Evolutionary conservation across 2,329 filamentous ascomycete species (phyloP).

Genomic region (Aspergillus fumigatus): DNA sequence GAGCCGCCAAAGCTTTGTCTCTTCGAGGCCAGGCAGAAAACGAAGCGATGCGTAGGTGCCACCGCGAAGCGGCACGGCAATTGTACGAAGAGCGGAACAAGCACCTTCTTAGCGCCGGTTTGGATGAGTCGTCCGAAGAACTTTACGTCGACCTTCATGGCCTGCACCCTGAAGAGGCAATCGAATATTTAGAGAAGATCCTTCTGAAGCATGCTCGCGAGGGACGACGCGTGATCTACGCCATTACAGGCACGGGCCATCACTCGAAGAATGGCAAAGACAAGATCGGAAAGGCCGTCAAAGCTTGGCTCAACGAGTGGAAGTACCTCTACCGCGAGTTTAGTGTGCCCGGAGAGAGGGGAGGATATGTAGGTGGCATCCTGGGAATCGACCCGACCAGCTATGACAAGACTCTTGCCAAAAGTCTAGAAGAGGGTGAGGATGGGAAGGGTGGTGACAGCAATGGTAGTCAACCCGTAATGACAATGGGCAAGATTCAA

Average conservation of each 20-base stretch:
- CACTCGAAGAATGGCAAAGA: conserved; percentile 99
- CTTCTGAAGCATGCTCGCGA: conserved; percentile 75
- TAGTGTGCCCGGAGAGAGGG: conserved; percentile 89
- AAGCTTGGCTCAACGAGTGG: conserved; percentile 90
- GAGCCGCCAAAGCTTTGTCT: conserved; percentile 90
- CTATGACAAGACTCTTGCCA: conserved; percentile 45
- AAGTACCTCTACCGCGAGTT: conserved; percentile 95
- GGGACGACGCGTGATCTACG: conserved; percentile 71
- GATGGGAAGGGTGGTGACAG: conserved; percentile 20
- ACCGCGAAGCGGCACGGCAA: conserved; percentile 85
- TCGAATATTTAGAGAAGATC: conserved; percentile 86
- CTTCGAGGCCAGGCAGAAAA: conserved; percentile 95
- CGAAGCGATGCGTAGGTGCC: conserved; percentile 92
- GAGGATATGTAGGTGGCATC: conserved; percentile 64
- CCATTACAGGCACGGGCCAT: conserved; percentile 93
- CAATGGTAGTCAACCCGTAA: conserved; percentile 22
- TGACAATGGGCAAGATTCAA: conserved; percentile 43
- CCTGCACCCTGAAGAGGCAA: conserved; percentile 96
- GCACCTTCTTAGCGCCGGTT: conserved; percentile 45
- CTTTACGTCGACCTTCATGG: conserved; percentile 95
- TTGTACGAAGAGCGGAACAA: conserved; percentile 93
- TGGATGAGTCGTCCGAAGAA: conserved; percentile 55
- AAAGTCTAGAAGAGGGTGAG: conserved; percentile 19
- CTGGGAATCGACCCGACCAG: conserved; percentile 60
- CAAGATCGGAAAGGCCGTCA: conserved; percentile 92